Conservation (phyloP, 2,329 filamentous ascomycete genomes). For the Aspergillus niger region DNA sequence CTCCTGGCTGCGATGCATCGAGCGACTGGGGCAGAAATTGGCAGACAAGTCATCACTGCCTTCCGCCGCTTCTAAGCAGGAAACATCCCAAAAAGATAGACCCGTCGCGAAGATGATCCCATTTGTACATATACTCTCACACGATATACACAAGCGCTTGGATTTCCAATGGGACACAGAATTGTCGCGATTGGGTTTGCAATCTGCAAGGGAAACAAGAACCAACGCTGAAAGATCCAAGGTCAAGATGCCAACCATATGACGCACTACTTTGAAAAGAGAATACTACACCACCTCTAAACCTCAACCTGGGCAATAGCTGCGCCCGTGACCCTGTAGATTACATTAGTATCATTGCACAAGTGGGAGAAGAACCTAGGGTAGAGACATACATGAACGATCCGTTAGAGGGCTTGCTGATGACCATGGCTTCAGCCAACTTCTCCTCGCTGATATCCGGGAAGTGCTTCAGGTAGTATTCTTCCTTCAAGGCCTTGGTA, state of each 20-base stretch:
- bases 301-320: slow-evolving; percentile 39
- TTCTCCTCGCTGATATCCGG: slow-evolving; percentile 71
- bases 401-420: slow-evolving; percentile 70
- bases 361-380: neutral
- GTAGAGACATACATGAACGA: slow-evolving; percentile 43
- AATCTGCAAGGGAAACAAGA: neutral
- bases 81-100: too few species aligned
- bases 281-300: slow-evolving; percentile 12
- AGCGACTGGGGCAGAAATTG: too few species aligned
- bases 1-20: too few species aligned
- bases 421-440: slow-evolving; percentile 76
- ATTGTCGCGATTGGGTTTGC: neutral
- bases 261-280: slow-evolving; percentile 4
- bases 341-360: slow-evolving; percentile 17
- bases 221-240: slow-evolving; percentile 8
- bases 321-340: slow-evolving; percentile 38
- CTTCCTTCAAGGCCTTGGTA: slow-evolving; percentile 71
- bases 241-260: slow-evolving; percentile 12
- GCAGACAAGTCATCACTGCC: neutral
- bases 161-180: neutral
- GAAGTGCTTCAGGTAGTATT: slow-evolving; percentile 78
- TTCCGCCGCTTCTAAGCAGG: neutral
- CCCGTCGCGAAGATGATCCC: slow-evolving; percentile 4
- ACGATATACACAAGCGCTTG: neutral
- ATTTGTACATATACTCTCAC: slow-evolving; percentile 1